phyloP scores from a whole-genome alignment of 1,284 basidiomycete genomes.

The Vanrija sp. region DNA sequence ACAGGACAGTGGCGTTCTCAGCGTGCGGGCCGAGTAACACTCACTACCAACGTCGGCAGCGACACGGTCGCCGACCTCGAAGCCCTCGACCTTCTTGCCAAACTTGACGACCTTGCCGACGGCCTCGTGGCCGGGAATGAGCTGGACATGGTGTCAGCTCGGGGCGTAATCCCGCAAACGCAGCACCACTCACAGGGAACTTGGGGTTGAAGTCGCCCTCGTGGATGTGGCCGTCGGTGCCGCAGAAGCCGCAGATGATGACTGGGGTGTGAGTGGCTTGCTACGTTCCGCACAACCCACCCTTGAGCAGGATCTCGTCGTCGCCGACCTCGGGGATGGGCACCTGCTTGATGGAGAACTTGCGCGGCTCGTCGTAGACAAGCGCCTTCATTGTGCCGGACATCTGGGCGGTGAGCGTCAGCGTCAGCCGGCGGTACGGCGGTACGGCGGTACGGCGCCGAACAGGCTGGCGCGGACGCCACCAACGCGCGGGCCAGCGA shows the following conservation, averaged over 20 bases:
- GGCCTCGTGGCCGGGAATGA: constrained; percentile 77
- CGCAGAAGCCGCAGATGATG: constrained; percentile 61
- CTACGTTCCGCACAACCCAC: constrained; percentile 39
- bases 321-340: constrained; percentile 61
- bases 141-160: constrained; percentile 48
- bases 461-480: too few species aligned
- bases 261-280: constrained; percentile 24
- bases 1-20: too few species aligned
- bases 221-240: constrained; percentile 70
- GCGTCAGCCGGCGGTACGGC: not conserved
- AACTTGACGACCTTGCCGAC: constrained; percentile 65
- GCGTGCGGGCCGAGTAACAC: too few species aligned
- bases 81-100: constrained; percentile 66
- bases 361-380: constrained; percentile 53
- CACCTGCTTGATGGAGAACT: constrained; percentile 62
- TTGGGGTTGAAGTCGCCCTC: constrained; percentile 71
- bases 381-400: constrained; percentile 41
- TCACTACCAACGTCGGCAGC: constrained; percentile 64
- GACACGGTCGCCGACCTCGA: constrained; percentile 67
- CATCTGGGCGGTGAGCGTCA: not conserved
- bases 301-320: constrained; percentile 68
- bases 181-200: constrained; percentile 56
- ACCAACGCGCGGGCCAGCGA: too few species aligned
- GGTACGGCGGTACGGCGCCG: not conserved
- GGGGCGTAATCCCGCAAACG: too few species aligned